A percentile compares a stretch with the other conserved stretches of the same genome.
Evolutionary conservation across 2,329 filamentous ascomycete genomes (phyloP).

Genomic region (Phoma sp.): DNA sequence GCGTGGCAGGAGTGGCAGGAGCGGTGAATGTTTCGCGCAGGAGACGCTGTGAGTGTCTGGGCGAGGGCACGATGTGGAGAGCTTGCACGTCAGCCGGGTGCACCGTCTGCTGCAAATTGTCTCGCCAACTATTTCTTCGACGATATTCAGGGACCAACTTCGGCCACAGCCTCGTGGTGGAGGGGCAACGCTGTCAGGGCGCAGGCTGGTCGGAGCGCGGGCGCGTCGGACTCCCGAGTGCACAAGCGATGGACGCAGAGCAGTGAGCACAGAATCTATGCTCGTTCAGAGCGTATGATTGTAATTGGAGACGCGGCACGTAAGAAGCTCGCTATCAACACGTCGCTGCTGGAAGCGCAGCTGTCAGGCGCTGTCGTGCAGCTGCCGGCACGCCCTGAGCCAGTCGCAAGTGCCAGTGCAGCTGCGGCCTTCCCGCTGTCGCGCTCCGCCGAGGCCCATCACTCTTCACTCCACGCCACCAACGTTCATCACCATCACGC

Average conservation of each 20-base stretch:
- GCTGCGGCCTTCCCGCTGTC: slow-evolving; percentile 12
- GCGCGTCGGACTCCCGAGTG: slow-evolving; percentile 8
- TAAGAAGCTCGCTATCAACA: not conserved
- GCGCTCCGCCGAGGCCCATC: slow-evolving; percentile 14
- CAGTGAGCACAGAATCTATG: too few relatives aligned
- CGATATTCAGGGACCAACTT: slow-evolving; percentile 23
- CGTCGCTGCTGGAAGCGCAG: not conserved
- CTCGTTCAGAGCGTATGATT: too few relatives aligned
- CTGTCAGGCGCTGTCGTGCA: not conserved
- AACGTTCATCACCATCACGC: too few relatives aligned
- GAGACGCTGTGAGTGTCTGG: not conserved
- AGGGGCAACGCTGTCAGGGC: slow-evolving; percentile 22
- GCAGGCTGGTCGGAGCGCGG: slow-evolving; percentile 26
- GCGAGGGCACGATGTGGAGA: not conserved
- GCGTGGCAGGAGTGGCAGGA: not conserved
- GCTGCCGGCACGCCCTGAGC: slow-evolving; percentile 5
- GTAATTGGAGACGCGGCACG: too few relatives aligned
- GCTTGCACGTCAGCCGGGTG: not conserved
- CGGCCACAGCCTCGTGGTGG: slow-evolving; percentile 14
- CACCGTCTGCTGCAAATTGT: not conserved
- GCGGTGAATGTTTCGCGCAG: not conserved
- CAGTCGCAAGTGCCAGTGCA: not conserved
- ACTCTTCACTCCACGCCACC: not conserved
- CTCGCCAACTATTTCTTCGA: slow-evolving; percentile 2
- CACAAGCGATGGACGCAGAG: not conserved